phyloP scores from a whole-genome alignment of 441 rosid genomes.

The Lagerstroemia fauriei region DNA sequence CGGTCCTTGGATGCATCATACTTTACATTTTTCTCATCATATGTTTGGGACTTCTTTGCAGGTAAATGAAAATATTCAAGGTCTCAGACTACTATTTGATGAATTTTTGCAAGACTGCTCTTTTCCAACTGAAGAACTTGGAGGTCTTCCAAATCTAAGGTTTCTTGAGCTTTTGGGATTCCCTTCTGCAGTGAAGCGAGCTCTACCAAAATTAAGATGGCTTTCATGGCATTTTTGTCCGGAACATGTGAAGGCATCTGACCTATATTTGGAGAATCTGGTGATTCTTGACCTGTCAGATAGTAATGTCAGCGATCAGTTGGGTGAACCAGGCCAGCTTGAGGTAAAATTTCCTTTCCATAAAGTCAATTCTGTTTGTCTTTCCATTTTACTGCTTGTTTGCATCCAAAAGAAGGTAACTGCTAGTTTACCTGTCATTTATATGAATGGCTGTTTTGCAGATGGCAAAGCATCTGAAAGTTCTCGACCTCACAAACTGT shows the following conservation, averaged over 20 bases:
- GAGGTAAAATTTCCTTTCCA: neutral
- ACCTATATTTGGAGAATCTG: neutral
- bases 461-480: neutral
- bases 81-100: neutral
- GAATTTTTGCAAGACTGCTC: neutral
- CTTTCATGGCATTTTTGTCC: constrained; percentile 10
- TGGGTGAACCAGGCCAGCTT: neutral
- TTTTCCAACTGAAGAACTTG: neutral
- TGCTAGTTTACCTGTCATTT: neutral
- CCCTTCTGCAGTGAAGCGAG: neutral
- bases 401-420: too few species aligned
- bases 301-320: neutral
- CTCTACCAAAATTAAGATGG: constrained; percentile 13
- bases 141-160: neutral
- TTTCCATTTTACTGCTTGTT: too few species aligned
- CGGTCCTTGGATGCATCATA: neutral
- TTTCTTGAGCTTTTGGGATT: neutral
- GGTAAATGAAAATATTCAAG: neutral
- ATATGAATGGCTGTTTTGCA: neutral
- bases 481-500: neutral
- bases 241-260: neutral
- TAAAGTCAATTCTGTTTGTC: neutral
- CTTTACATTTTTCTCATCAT: neutral
- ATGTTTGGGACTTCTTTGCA: neutral
- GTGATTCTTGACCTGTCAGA: neutral